Evolutionary conservation across 73 alveolate genomes (phyloP).

Genomic region (Blepharisma japonicum): DNA sequence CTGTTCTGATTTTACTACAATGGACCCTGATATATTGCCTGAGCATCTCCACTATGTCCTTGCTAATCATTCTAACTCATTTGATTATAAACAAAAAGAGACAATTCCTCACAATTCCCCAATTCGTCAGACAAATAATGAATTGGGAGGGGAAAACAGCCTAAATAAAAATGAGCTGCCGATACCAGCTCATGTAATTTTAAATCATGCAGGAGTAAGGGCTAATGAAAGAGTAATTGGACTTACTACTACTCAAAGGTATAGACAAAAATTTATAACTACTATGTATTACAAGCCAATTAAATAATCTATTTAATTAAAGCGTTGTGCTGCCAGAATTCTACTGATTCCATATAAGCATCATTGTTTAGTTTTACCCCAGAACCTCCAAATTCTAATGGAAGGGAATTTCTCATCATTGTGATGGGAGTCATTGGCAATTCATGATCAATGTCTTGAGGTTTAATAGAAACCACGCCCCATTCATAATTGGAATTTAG

Average conservation of each 20-base stretch:
- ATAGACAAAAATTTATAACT: constrained; percentile 50
- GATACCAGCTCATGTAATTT: constrained; percentile 27
- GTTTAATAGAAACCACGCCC: constrained; percentile 91
- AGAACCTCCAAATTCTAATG: constrained; percentile 95
- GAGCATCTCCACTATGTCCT: constrained; percentile 19
- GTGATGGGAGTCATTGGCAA: constrained; percentile 97
- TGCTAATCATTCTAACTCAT: constrained; percentile 24
- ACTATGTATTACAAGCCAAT: constrained; percentile 34
- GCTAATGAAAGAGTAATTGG: constrained; percentile 16
- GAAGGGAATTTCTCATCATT: constrained; percentile 97
- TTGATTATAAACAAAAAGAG: constrained; percentile 26
- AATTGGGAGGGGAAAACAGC: constrained; percentile 29
- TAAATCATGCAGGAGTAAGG: constrained; percentile 24
- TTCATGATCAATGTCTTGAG: constrained; percentile 88
- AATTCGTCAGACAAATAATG: not conserved
- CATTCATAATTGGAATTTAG: constrained; percentile 86
- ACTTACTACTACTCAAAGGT: constrained; percentile 49
- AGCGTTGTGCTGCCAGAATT: constrained; percentile 89
- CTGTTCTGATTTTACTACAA: constrained; percentile 14
- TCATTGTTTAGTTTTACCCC: constrained; percentile 89
- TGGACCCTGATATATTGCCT: constrained; percentile 33
- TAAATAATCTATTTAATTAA: constrained; percentile 57
- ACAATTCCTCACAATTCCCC: constrained; percentile 21
- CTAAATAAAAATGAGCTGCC: constrained; percentile 15
- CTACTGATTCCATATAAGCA: constrained; percentile 85